Percentiles rank a stretch among this genome's conserved stretches.
These are phyloP conservation scores for Beta corolliflora DNA, from an alignment of 179 eudicot species.

Conservation along the genomic window DNA sequence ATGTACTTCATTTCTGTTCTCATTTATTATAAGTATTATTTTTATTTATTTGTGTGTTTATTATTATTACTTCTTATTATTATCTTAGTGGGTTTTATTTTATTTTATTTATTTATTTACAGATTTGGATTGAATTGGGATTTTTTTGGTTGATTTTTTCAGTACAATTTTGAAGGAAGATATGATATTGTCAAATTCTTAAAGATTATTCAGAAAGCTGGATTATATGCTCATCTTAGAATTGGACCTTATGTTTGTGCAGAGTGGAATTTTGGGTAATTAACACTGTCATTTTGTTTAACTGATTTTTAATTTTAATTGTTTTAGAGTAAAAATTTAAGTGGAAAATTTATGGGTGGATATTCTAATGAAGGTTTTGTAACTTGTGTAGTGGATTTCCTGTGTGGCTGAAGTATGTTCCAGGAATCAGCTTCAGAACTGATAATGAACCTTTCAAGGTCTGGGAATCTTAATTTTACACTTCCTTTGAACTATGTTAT, in stretches of 20 bases:
- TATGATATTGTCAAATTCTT: slow-evolving; percentile 83
- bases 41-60: not conserved
- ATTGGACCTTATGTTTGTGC: slow-evolving; percentile 98
- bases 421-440: slow-evolving; percentile 90
- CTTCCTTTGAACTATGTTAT: not conserved
- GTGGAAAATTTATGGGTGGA: not conserved
- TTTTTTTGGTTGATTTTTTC: slow-evolving; percentile 22
- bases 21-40: not conserved
- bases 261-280: slow-evolving; percentile 97
- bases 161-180: slow-evolving; percentile 94
- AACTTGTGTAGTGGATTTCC: slow-evolving; percentile 75
- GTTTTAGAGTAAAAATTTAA: not conserved
- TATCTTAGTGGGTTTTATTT: not conserved
- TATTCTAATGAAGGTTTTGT: slow-evolving; percentile 17
- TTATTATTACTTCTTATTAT: not conserved
- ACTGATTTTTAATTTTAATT: not conserved
- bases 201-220: slow-evolving; percentile 86
- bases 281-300: not conserved
- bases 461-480: slow-evolving; percentile 12
- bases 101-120: not conserved
- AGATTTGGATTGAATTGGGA: slow-evolving; percentile 4
- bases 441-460: slow-evolving; percentile 97
- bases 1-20: slow-evolving; percentile 38
- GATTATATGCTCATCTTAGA: slow-evolving; percentile 90
- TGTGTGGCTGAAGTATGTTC: slow-evolving; percentile 93